phyloP scores from a whole-genome alignment of 2,329 filamentous ascomycete species.

The Chalaropsis thielavioides region DNA sequence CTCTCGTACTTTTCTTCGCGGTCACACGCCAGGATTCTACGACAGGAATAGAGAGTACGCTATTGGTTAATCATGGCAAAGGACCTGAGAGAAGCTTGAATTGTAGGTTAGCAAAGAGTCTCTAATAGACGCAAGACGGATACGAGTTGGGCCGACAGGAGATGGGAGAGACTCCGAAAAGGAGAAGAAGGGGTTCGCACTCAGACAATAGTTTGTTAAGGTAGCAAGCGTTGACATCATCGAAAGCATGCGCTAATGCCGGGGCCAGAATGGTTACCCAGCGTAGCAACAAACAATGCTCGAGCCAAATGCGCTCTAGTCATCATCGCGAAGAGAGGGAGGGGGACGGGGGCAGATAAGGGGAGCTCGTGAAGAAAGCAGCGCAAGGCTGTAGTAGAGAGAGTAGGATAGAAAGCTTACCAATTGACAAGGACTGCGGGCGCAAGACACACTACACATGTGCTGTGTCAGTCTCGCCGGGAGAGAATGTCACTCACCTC shows the following conservation, averaged over 20 bases:
- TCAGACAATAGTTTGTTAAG: constrained; percentile 76
- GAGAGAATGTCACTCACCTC: constrained; percentile 49
- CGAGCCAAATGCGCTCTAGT: constrained; percentile 99
- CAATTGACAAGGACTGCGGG: constrained; percentile 22
- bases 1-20: constrained; percentile 73
- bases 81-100: constrained; percentile 4
- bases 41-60: constrained; percentile 2
- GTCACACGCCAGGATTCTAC: constrained; percentile 90
- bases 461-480: constrained; percentile 12
- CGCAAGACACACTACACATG: constrained; percentile 5
- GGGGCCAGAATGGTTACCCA: constrained; percentile 63
- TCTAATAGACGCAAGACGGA: background rate
- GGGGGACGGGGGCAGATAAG: background rate
- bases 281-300: constrained; percentile 59
- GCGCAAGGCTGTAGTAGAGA: constrained; percentile 4
- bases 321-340: constrained; percentile 52
- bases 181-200: constrained; percentile 16
- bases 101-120: constrained; percentile 13
- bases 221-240: constrained; percentile 99
- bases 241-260: constrained; percentile 52
- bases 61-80: constrained; percentile 8
- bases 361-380: constrained; percentile 11
- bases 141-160: background rate
- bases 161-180: background rate
- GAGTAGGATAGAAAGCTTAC: constrained; percentile 25